A percentile compares a stretch with the other conserved stretches of the same genome.
These are phyloP conservation scores for Laetiporus sulphureus DNA, from an alignment of 1,284 basidiomycete species.

Conservation along the genomic window DNA sequence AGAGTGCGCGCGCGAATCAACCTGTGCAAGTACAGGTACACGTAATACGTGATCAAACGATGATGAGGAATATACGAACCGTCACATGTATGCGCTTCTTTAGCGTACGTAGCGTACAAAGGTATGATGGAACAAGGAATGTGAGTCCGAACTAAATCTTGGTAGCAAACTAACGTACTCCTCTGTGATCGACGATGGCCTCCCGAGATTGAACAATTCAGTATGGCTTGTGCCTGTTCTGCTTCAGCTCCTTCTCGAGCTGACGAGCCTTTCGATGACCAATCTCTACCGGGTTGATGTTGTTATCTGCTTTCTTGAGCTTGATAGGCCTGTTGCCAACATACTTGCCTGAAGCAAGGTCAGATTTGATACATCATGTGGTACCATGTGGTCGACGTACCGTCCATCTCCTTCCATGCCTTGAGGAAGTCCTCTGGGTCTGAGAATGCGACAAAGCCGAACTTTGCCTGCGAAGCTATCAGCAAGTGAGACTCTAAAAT, in stretches of 20 bases:
- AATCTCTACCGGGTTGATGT: slow-evolving; percentile 88
- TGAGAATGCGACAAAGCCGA: slow-evolving; percentile 95
- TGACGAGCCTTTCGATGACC: slow-evolving; percentile 85
- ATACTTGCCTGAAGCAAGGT: slow-evolving; percentile 72
- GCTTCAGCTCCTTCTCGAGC: slow-evolving; percentile 76
- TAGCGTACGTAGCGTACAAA: background rate
- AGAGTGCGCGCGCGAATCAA: background rate
- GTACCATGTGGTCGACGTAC: slow-evolving; percentile 35
- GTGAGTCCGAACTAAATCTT: slow-evolving; percentile 12
- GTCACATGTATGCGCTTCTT: background rate
- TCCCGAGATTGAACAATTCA: slow-evolving; percentile 21
- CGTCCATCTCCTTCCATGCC: slow-evolving; percentile 99
- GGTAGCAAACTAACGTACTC: slow-evolving; percentile 12
- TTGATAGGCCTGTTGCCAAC: slow-evolving; percentile 93
- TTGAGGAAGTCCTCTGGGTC: slow-evolving; percentile 98
- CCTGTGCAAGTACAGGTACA: background rate
- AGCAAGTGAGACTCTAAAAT: too few species aligned
- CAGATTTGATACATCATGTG: background rate
- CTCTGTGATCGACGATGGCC: background rate
- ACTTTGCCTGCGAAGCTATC: slow-evolving; percentile 78
- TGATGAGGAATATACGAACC: slow-evolving; percentile 1
- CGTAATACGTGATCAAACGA: background rate
- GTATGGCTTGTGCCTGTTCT: slow-evolving; percentile 74
- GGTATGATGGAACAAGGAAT: slow-evolving; percentile 3
- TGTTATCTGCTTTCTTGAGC: slow-evolving; percentile 82